A percentile compares a stretch with the other conserved stretches of the same genome.
Conservation (phyloP, 345 rosid genomes). For the Salix dunnii region DNA sequence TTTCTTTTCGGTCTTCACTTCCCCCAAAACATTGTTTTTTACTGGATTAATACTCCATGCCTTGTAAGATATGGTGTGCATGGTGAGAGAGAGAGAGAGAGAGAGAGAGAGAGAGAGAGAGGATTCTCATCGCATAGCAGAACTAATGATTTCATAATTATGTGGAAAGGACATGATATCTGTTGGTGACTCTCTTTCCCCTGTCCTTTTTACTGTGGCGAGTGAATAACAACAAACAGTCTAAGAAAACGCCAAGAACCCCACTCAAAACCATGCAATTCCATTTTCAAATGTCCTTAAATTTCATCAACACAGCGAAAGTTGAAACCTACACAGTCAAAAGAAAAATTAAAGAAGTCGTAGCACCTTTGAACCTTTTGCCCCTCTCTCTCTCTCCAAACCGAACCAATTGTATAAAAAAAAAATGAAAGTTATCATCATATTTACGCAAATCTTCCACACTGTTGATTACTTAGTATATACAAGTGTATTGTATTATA, state of each 20-base stretch:
- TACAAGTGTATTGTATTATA: neutral
- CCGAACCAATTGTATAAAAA: neutral
- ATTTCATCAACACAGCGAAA: constrained; percentile 12
- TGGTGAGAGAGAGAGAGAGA: neutral
- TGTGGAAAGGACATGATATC: constrained; percentile 13
- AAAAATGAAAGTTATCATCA: neutral
- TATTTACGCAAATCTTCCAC: neutral
- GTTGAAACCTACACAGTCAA: constrained; percentile 12
- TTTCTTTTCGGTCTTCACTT: constrained; percentile 12
- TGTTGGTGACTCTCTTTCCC: neutral
- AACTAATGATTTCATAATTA: constrained; percentile 22
- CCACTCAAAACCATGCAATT: constrained; percentile 45
- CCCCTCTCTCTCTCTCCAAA: neutral
- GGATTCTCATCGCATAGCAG: neutral
- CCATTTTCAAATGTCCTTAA: constrained; percentile 13
- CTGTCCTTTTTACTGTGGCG: neutral
- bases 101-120: neutral
- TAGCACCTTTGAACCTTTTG: constrained; percentile 17
- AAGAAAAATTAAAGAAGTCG: constrained; percentile 8
- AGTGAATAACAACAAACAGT: constrained; percentile 17
- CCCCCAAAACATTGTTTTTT: constrained; percentile 9
- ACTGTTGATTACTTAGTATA: neutral
- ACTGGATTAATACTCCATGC: neutral
- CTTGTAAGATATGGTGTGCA: neutral
- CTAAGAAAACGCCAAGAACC: constrained; percentile 43